These are phyloP conservation scores for Mycosphaerelloides madeirae DNA, from an alignment of 2,329 filamentous ascomycete genomes.

Conservation along the genomic window DNA sequence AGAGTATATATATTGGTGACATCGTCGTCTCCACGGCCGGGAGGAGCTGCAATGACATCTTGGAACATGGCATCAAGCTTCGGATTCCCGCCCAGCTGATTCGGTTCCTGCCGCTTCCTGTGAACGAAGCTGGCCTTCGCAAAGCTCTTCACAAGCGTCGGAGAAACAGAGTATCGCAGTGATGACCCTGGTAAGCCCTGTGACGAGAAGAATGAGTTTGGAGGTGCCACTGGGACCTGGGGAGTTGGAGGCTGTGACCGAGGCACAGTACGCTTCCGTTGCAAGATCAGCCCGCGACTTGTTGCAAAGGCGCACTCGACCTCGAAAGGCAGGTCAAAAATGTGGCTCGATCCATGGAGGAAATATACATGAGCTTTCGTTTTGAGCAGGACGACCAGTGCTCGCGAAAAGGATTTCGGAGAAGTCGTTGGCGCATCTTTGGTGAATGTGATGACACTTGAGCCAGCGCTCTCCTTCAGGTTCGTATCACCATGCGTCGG, in stretches of 20 bases:
- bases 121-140: constrained; percentile 9
- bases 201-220: constrained; percentile 76
- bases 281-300: constrained; percentile 77
- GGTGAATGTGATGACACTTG: too few relatives aligned
- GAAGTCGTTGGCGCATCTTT: background rate
- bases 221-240: constrained; percentile 55
- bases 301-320: constrained; percentile 81
- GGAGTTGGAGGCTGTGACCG: constrained; percentile 32
- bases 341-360: constrained; percentile 77
- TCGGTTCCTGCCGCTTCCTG: constrained; percentile 21
- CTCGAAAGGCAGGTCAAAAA: constrained; percentile 91
- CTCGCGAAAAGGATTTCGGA: constrained; percentile 33
- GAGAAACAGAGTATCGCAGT: constrained; percentile 27
- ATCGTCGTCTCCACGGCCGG: constrained; percentile 37
- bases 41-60: constrained; percentile 18
- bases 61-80: constrained; percentile 28
- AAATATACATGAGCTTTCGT: constrained; percentile 93
- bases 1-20: constrained; percentile 77
- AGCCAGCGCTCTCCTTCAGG: too few relatives aligned
- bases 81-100: constrained; percentile 21
- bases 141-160: constrained; percentile 28
- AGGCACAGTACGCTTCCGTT: constrained; percentile 65
- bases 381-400: constrained; percentile 84
- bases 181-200: constrained; percentile 46
- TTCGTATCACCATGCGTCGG: too few relatives aligned